Evolutionary conservation across 257 asterid genomes (phyloP).

Genomic region (Capsicum baccatum): DNA sequence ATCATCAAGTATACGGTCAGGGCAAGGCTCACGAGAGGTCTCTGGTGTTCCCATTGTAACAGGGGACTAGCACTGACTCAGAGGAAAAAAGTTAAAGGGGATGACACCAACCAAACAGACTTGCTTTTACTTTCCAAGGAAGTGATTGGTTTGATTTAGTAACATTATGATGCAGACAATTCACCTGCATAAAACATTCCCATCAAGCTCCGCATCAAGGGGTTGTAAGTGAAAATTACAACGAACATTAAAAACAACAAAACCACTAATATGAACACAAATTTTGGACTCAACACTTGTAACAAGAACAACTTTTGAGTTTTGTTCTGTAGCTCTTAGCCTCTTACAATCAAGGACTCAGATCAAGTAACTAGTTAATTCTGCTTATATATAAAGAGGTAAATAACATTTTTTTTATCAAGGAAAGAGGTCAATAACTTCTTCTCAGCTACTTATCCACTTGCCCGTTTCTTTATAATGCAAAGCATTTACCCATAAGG

Average conservation of each 20-base stretch:
- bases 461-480: too few species aligned
- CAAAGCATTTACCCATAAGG: too few species aligned
- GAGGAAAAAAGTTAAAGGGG: neutral
- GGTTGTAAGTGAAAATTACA: neutral
- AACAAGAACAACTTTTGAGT: neutral
- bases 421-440: neutral
- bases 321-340: too few species aligned
- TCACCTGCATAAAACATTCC: neutral
- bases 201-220: neutral
- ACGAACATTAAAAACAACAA: neutral
- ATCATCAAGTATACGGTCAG: constrained; percentile 90
- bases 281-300: neutral
- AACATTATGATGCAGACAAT: neutral
- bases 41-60: constrained; percentile 82
- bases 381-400: neutral
- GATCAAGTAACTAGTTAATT: neutral
- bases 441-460: too few species aligned
- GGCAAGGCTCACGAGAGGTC: constrained; percentile 91
- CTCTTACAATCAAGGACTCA: neutral
- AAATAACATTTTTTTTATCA: neutral
- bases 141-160: too few species aligned
- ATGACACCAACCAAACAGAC: neutral
- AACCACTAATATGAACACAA: neutral
- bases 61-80: neutral
- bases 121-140: neutral